Evolutionary conservation across 495 filamentous ascomycete species (phyloP), one percentile per base, ranked within the genome.

Genomic region (Hyaloscypha bicolor): DNA sequence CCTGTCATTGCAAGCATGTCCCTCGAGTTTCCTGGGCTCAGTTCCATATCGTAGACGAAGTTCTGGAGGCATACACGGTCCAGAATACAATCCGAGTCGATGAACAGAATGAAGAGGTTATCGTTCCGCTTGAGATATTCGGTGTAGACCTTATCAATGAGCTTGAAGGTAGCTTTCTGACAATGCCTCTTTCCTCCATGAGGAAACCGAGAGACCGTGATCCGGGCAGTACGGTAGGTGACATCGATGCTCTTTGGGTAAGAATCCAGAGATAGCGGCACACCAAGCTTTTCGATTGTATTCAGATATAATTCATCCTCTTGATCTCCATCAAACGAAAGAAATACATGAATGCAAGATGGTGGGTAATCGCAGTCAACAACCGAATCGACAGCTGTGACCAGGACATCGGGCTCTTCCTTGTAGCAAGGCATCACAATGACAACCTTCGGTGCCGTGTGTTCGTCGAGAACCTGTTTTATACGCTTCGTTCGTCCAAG

Each of bases 1-100:
- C 95, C 95, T 4, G 95, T 98, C 95, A 98, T 98, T 42, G 95
- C 95, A 68, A 98, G 80, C 94, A 97, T 97, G 76, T 93, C 93
- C 69, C 90, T 86, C 73, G 91, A 88, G 79, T 93, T 96, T 30
- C 94, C 93, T 4, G 95, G 94, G 78, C 95, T 97, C 31, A 99
- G 82, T 76, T 99, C 94, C 95, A 99, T 99, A 74, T 97, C 95
- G 75, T 96, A 98, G 80, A 99, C 92, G 76, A 99, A 97, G 71
- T 99, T 99, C 76, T 97, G 94, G 68, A 99, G 86, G 76, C 95
- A 98, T 31, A 94, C 86, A 63, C 87, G 86, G 79, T 99, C 94
- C 48, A 98, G 81, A 71, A 99, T 96, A 79, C 95, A 98, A 78
- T 99, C 95, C 3, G 94, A 97, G 78, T 99, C 95, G 76, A 99